Evolutionary conservation across 164 flowering plant species (phyloP).

Genomic region (Berberis vulgaris): DNA sequence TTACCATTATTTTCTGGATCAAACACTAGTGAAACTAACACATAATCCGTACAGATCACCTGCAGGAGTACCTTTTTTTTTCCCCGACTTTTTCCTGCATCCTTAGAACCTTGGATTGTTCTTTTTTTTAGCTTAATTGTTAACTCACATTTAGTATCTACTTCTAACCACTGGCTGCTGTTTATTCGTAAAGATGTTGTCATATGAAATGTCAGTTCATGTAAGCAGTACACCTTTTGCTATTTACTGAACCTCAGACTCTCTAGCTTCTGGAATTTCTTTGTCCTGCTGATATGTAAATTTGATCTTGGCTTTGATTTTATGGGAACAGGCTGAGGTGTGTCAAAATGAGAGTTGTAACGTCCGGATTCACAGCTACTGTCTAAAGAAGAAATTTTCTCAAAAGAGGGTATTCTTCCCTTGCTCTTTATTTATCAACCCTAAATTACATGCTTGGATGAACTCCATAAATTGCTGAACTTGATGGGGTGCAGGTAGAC

Average conservation of each 20-base stretch:
- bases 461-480: not conserved
- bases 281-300: not conserved
- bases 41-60: too few species aligned
- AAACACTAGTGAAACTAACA: too few species aligned
- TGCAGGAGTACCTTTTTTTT: too few species aligned
- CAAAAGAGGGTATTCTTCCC: slow-evolving; percentile 34
- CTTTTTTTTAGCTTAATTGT: too few species aligned
- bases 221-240: not conserved
- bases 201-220: too few species aligned
- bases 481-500: slow-evolving; percentile 32
- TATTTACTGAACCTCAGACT: not conserved
- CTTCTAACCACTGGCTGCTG: too few species aligned
- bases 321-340: slow-evolving; percentile 35
- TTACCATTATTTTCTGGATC: too few species aligned
- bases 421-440: not conserved
- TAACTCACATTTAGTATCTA: too few species aligned
- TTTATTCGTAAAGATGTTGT: too few species aligned
- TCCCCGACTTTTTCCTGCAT: too few species aligned
- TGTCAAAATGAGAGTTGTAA: slow-evolving; percentile 57
- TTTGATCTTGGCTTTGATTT: not conserved
- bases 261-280: not conserved
- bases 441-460: not conserved
- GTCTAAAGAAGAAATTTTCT: slow-evolving; percentile 53
- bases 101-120: too few species aligned
- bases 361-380: slow-evolving; percentile 65